Evolutionary conservation across 2,329 filamentous ascomycete species (phyloP), one percentile per base, ranked within the genome.

Genomic region (Cladorrhinum sp.): DNA sequence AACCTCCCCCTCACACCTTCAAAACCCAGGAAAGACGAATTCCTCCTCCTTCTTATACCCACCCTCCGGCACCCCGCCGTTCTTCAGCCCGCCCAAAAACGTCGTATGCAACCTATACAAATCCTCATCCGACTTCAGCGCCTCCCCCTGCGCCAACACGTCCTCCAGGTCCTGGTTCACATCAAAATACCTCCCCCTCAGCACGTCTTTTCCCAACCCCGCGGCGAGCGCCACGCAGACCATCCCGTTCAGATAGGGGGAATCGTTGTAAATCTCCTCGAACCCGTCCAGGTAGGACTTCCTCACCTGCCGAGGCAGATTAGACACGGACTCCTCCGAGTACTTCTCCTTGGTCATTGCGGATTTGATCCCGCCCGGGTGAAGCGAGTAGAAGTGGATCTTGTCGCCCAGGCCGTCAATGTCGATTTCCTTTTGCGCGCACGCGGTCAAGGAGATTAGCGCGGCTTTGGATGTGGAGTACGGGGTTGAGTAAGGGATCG

Each of bases 391-490:
- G 54, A 72, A 21, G 36, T 72, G 70, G 20, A 73, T 63, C 48
- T 68, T 66, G 2, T 66, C 58, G 14, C 54, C 54, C 23, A 71
- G 54, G 1, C 66, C 67, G 42, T 73, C 71, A 28, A 69, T 57
- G 39, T 73, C 71, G 10, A 67, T 57, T 57, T 73, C 71, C 59
- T 67, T 70, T 51, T 73, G 71, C 30, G 66, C 57, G 58, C 70
- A 72, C 2, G 66, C 67, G 12, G 71, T 73, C 50, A 73, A 62
- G 64, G 70, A 69, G 62, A 73, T 73, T 18, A 73, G 64, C 18
- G 70, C 70, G 3, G 70, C 70, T 58, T 73, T 73, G 69, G 69
- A 71, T 10, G 71, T 62, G 57, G 69, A 72, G 65, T 73, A 73
- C 59, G 68, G 69, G n/a, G 69, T 68, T 62, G 66, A 70, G 65